Base-by-base conservation (phyloP, 1,284 basidiomycete species). In the Apiotrichum sp. region DNA sequence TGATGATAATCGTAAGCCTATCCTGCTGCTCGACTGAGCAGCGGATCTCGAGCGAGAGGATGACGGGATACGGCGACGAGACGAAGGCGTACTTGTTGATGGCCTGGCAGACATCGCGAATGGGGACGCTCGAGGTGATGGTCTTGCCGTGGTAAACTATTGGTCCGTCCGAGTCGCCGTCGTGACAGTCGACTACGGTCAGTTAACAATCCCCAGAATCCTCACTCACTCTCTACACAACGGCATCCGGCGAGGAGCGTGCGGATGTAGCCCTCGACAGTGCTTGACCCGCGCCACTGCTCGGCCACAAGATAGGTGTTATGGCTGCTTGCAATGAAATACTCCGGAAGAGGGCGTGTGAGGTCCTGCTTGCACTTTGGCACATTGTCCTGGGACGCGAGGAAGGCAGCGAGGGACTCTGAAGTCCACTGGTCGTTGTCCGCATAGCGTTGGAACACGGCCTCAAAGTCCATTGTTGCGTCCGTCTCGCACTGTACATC, bases 251-350 rank as follows among this genome's bases (percentile, higher is more conserved):
- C 88, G 50, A 96, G 79, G 43, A 98, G 79, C 0, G 93, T 93
- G 0, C 95, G 83, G 59, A 97, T 92, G 70, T 98, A 98, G 0
- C 95, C 95, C 69, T 98, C 95, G 41, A 95, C 86, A 0, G 95
- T 97, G 61, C 89, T 93, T 53, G 88, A 86, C 3, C 96, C 95
- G 8, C 93, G 84, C 56, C 96, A 85, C 70, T 99, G 96, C 64
- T 92, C 85, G 0, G 93, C 93, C 10, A 97, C 86, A 4, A 99
- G 84, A 68, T 99, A 98, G 0, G 96, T 98, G 67, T 99, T 98
- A 71, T 98, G 96, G 35, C 91, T 95, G 14, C 90, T 89, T 4
- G 90, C 93, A 66, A 98, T 87, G 68, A 82, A 96, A 72, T 98
- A 98, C 58, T 96, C 88, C 5, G 84, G 82, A 9, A 97, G 77